phyloP scores from a whole-genome alignment of 768 basidiomycete species.

The Naematelia aurantialba region DNA sequence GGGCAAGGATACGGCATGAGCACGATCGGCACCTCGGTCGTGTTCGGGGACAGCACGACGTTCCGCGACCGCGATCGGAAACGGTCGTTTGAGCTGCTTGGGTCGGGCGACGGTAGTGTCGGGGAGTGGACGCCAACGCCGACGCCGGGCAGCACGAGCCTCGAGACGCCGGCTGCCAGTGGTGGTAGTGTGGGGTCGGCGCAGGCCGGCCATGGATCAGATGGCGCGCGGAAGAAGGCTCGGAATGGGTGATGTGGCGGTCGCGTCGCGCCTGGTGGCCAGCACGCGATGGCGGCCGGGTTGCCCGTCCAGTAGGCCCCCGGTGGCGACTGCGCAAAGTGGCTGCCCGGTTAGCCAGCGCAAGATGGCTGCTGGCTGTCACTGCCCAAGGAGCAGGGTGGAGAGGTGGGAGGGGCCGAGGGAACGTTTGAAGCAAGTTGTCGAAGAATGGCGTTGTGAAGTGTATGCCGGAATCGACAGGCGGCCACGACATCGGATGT shows the following conservation, averaged over 20 bases:
- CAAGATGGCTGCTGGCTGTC: too few relatives aligned
- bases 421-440: too few relatives aligned
- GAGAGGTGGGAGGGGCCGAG: too few relatives aligned
- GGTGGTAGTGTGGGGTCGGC: not conserved
- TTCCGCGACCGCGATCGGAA: conserved; percentile 20
- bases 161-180: not conserved
- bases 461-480: too few relatives aligned
- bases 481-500: too few relatives aligned
- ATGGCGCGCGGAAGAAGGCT: not conserved
- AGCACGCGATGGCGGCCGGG: too few relatives aligned
- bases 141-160: not conserved
- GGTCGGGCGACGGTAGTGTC: conserved; percentile 19
- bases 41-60: conserved; percentile 26
- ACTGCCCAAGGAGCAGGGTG: too few relatives aligned
- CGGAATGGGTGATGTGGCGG: not conserved
- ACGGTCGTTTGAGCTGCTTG: conserved; percentile 24
- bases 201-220: not conserved
- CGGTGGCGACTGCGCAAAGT: too few relatives aligned
- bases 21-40: conserved; percentile 30
- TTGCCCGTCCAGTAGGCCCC: too few relatives aligned
- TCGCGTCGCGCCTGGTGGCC: too few relatives aligned
- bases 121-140: not conserved
- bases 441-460: too few relatives aligned
- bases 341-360: too few relatives aligned
- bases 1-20: not conserved